These are phyloP conservation scores for Chlamydomonas eustigma DNA, from an alignment of 139 green algal species.

Conservation along the genomic window DNA sequence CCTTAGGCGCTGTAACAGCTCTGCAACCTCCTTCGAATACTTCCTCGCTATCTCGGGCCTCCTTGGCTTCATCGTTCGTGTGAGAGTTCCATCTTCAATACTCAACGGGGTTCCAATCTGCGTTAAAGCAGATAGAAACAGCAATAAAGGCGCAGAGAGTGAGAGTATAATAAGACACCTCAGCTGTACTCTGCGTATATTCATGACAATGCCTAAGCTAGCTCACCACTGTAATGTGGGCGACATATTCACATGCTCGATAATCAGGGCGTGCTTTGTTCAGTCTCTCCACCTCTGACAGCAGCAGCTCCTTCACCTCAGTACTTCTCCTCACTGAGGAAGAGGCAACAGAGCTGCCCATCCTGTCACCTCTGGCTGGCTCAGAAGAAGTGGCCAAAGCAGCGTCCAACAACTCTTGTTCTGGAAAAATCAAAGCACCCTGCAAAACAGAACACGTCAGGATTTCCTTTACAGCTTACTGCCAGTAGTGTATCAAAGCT, in stretches of 20 bases:
- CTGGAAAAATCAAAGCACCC: constrained; percentile 47
- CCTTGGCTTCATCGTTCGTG: constrained; percentile 86
- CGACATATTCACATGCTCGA: constrained; percentile 49
- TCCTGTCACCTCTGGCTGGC: no score
- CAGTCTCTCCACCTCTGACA: constrained; percentile 34
- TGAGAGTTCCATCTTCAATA: constrained; percentile 84
- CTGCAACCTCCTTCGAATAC: constrained; percentile 40
- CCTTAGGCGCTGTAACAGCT: constrained; percentile 50
- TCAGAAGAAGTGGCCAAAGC: neutral
- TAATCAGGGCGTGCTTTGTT: constrained; percentile 27
- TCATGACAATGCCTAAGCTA: no score
- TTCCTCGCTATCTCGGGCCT: constrained; percentile 54
- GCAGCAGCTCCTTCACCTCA: constrained; percentile 38
- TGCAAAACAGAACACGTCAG: neutral
- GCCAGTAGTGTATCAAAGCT: no score
- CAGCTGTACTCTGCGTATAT: no score
- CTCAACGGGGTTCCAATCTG: constrained; percentile 40
- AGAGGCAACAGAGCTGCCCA: no score
- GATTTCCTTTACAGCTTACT: neutral
- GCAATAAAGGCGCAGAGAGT: no score
- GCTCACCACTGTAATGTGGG: constrained; percentile 35
- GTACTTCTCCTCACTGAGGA: neutral
- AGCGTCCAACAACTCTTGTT: constrained; percentile 33
- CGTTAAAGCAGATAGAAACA: no score
- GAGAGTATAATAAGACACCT: no score